A percentile compares a stretch with the other conserved stretches of the same genome.
phyloP scores from a whole-genome alignment of 176 grass and related monocot species.

The Lolium multiflorum region DNA sequence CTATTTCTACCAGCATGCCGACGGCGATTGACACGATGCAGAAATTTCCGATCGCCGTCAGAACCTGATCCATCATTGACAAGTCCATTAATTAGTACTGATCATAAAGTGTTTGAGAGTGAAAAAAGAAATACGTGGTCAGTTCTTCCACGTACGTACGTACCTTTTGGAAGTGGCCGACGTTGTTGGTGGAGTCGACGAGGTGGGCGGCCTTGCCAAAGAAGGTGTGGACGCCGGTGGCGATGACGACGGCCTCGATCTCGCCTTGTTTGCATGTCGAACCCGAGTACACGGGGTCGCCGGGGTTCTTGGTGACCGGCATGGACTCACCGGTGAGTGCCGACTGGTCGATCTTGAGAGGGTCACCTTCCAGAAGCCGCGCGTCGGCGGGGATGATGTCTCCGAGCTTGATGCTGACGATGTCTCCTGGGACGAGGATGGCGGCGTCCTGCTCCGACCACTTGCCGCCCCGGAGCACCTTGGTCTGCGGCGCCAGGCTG shows the following conservation, averaged over 20 bases:
- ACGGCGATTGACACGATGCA: conserved; percentile 75
- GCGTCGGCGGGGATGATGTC: conserved; percentile 92
- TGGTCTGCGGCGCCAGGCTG: conserved; percentile 79
- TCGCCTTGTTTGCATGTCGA: conserved; percentile 98
- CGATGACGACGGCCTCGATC: conserved; percentile 85
- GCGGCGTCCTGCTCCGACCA: conserved; percentile 85
- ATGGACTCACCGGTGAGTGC: conserved; percentile 87
- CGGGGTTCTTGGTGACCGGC: conserved; percentile 70
- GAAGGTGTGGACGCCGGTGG: conserved; percentile 89
- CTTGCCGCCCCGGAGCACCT: conserved; percentile 74
- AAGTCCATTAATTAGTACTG: not conserved
- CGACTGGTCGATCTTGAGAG: conserved; percentile 92
- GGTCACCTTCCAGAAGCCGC: conserved; percentile 76
- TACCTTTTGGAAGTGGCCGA: conserved; percentile 94
- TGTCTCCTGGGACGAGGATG: conserved; percentile 83
- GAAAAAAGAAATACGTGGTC: too few species aligned
- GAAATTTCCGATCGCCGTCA: conserved; percentile 81
- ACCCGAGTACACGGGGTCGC: conserved; percentile 75
- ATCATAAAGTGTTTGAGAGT: not conserved
- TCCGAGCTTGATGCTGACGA: conserved; percentile 94
- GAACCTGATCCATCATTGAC: conserved; percentile 38
- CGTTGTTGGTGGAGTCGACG: conserved; percentile 90
- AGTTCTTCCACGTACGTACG: not conserved
- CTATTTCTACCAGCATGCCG: conserved; percentile 63
- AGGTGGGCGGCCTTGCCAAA: conserved; percentile 97